Evolutionary conservation across 139 green algal genomes (phyloP).

Genomic region (Chlamydomonas sp.): DNA sequence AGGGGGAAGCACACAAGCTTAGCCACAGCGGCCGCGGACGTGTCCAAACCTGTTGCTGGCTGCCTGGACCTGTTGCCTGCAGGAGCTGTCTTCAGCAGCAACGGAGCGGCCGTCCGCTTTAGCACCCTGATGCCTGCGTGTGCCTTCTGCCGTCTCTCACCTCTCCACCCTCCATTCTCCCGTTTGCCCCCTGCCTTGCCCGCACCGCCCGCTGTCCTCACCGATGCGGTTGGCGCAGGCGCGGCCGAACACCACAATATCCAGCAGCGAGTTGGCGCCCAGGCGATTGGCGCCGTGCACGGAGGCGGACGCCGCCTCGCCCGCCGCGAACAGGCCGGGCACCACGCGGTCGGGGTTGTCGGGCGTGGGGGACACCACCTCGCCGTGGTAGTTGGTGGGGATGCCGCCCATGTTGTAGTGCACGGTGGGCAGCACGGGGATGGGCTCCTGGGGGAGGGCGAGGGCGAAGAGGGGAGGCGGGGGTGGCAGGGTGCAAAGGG

Average conservation of each 20-base stretch:
- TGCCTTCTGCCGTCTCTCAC: too few species aligned
- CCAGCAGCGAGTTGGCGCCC: constrained; percentile 97
- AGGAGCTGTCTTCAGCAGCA: too few species aligned
- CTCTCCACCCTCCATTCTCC: not conserved
- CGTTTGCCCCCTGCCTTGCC: not conserved
- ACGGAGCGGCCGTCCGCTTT: too few species aligned
- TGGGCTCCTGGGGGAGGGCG: constrained; percentile 81
- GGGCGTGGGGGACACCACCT: constrained; percentile 45
- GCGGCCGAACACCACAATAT: constrained; percentile 99
- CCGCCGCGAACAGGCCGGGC: constrained; percentile 94
- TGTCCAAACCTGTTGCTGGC: too few species aligned
- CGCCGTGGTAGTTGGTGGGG: constrained; percentile 95
- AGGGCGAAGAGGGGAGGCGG: not conserved
- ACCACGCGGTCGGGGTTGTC: constrained; percentile 68
- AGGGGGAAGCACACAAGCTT: not conserved
- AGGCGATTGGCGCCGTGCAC: constrained; percentile 99
- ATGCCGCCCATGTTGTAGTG: constrained; percentile 99
- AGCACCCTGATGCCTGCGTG: too few species aligned
- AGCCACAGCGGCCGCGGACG: too few species aligned
- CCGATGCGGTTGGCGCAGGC: constrained; percentile 90
- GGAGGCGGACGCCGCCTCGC: constrained; percentile 93
- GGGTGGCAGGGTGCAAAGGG: not conserved
- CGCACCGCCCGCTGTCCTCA: constrained; percentile 8
- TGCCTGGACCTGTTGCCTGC: too few species aligned
- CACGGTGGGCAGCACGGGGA: constrained; percentile 97